Evolutionary conservation across 306 rosid species (phyloP).

Genomic region (Acacia acuminata): DNA sequence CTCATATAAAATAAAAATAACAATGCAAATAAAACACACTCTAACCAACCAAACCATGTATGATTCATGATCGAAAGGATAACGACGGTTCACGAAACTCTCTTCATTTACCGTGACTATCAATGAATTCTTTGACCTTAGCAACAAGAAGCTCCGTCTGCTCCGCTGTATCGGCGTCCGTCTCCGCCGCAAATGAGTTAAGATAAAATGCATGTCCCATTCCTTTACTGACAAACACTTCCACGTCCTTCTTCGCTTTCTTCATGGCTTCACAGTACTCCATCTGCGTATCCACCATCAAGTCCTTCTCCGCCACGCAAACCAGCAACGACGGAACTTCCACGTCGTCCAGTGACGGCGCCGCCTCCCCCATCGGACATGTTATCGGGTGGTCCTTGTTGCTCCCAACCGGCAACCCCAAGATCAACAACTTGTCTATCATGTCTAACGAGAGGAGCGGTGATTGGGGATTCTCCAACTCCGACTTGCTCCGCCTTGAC

Average conservation of each 20-base stretch:
- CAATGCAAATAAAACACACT: no score
- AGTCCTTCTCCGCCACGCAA: conserved; percentile 58
- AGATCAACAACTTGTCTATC: conserved; percentile 58
- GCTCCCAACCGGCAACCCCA: conserved; percentile 53
- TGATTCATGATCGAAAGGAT: neutral
- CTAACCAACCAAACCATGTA: no score
- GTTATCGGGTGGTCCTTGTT: conserved; percentile 70
- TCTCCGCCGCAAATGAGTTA: conserved; percentile 48
- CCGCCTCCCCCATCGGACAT: conserved; percentile 57
- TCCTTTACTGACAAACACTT: conserved; percentile 44
- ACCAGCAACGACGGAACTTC: conserved; percentile 59
- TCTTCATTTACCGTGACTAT: conserved; percentile 27
- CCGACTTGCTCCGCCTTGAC: conserved; percentile 54
- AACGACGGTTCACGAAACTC: neutral
- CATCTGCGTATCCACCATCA: conserved; percentile 54
- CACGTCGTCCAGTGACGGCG: conserved; percentile 38
- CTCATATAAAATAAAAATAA: no score
- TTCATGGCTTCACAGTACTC: conserved; percentile 69
- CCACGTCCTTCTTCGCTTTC: conserved; percentile 57
- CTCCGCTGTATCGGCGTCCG: conserved; percentile 44
- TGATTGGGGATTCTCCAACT: conserved; percentile 59
- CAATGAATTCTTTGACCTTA: conserved; percentile 49
- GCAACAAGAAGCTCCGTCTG: conserved; percentile 42
- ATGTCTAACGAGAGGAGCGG: conserved; percentile 59
- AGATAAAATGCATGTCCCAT: conserved; percentile 60